Evolutionary conservation across 1,284 basidiomycete species (phyloP), one percentile per base, ranked within the genome.

Genomic region (Apiotrichum domesticum): DNA sequence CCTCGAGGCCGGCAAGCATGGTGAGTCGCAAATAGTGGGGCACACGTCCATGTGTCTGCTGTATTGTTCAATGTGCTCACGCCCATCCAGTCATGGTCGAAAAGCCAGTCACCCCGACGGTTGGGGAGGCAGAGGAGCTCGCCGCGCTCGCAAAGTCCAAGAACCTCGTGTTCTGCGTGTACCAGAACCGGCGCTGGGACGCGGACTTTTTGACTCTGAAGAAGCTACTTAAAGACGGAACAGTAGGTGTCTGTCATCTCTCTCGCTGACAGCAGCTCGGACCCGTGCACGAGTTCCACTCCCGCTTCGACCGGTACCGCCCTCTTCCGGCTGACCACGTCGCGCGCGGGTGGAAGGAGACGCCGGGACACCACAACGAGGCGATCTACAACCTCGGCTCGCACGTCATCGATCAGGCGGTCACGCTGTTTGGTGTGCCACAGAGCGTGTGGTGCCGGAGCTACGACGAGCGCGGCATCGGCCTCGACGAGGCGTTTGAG

Each of bases 361-460:
- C 66, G 4, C 67, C 74, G 1, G 75, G 74, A 8, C 61, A 72
- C 55, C 70, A 73, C 50, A 75, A 75, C 55, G 77, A 78, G 37
- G 71, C 72, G 10, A 67, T 77, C 39, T 79, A 75, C 62, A 79
- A 80, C 67, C 70, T 80, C 13, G 79, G 80, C 9, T 73, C 74
- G 40, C 79, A 80, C 60, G 62, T 80, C 56, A 84, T 92, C 66
- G 90, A 93, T 76, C 89, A 92, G 73, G 80, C 83, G 6, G 78
- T 92, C 34, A 78, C 80, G 10, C 80, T 93, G 46, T 92, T 92
- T 68, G 90, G 90, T 41, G 79, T 83, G 52, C 90, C 90, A 0
- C 70, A 81, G 37, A 83, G 77, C 56, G 76, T 92, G 35, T 74
- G 82, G 13, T 67, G 65, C 54, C 57, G 67, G 45, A 63, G 58